Evolutionary conservation across 1,284 basidiomycete genomes (phyloP).

Genomic region (Cutaneotrichosporon cutaneum): DNA sequence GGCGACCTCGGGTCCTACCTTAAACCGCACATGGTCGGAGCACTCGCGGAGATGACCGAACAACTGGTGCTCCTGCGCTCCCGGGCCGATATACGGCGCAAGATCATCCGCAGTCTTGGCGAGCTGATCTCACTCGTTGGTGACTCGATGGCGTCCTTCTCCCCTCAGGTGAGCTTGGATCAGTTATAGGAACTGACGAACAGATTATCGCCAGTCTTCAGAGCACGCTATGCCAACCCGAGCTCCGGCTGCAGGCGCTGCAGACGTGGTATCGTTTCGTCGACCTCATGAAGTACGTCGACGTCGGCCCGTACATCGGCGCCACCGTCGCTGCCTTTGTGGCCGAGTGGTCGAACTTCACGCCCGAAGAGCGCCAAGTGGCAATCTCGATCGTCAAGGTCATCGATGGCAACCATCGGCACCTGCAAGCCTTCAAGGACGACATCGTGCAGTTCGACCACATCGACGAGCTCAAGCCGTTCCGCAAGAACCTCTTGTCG

Average conservation of each 20-base stretch:
- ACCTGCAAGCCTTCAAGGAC: slow-evolving; percentile 60
- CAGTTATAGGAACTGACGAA: slow-evolving; percentile 16
- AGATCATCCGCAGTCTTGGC: slow-evolving; percentile 76
- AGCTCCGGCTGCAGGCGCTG: slow-evolving; percentile 75
- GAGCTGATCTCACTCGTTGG: slow-evolving; percentile 72
- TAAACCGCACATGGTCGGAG: slow-evolving; percentile 72
- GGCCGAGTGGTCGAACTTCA: slow-evolving; percentile 69
- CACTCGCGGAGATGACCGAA: slow-evolving; percentile 77
- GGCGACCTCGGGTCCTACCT: slow-evolving; percentile 62
- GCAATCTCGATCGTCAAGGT: slow-evolving; percentile 70
- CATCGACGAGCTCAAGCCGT: slow-evolving; percentile 65
- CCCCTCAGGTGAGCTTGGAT: slow-evolving; percentile 79
- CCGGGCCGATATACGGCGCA: slow-evolving; percentile 64
- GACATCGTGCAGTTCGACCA: slow-evolving; percentile 75
- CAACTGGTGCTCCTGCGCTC: slow-evolving; percentile 73
- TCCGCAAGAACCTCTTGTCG: slow-evolving; percentile 57
- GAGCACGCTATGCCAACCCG: slow-evolving; percentile 68
- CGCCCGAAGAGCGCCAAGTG: slow-evolving; percentile 57
- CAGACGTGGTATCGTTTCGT: slow-evolving; percentile 81
- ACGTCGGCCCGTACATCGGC: slow-evolving; percentile 82
- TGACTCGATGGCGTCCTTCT: slow-evolving; percentile 66
- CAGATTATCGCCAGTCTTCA: slow-evolving; percentile 97
- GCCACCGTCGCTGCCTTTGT: slow-evolving; percentile 84
- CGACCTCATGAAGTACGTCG: slow-evolving; percentile 64
- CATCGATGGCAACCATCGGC: slow-evolving; percentile 63